Evolutionary conservation across 2,329 filamentous ascomycete species (phyloP), one percentile per base, ranked within the genome.

Genomic region (Macrophomina phaseolina): DNA sequence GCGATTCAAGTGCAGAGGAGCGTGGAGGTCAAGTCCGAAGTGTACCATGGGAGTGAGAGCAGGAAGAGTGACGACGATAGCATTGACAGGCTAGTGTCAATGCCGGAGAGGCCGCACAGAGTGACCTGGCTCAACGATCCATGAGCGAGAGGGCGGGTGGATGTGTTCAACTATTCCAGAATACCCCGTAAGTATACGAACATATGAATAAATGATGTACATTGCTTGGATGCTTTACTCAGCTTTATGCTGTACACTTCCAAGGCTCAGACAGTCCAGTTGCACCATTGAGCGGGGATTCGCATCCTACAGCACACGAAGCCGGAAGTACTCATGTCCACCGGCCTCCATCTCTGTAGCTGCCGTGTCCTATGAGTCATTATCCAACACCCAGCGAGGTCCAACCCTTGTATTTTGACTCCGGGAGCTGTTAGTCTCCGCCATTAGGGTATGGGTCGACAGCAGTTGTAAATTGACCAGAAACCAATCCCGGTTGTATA

Each of bases 11-110:
- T 62, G 9, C 42, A 62, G 30, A 49, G 42, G 16, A 62, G 42
- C 2, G 58, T 62, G 1, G 58, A 62, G 32, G 45, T 62, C 4
- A 62, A 62, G 45, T 62, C 58, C 16, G 58, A 62, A 45, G 30
- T 38, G 32, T 62, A 49, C n/a, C 30, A 38, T 3, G 32, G 14
- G 2, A 36, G 32, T 3, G 58, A 62, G 2, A 60, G 56, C 16
- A 32, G 56, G 56, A 36, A 28, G 58, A 62, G 58, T n/a, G 58
- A 62, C 16, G 58, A 62, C n/a, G 58, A 62, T 38, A 62, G 58
- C 30, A 62, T 62, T 38, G 58, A 62, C 18, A 34, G 45, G 45
- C 12, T 62, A 30, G 58, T 62, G 42, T n/a, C 12, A 3, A 62
- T 62, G 58, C 45, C 58, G 45, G 58, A 62, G 2, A 34, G 58